Conservation (phyloP, 768 basidiomycete species). For the Suillus fuscotomentosus region DNA sequence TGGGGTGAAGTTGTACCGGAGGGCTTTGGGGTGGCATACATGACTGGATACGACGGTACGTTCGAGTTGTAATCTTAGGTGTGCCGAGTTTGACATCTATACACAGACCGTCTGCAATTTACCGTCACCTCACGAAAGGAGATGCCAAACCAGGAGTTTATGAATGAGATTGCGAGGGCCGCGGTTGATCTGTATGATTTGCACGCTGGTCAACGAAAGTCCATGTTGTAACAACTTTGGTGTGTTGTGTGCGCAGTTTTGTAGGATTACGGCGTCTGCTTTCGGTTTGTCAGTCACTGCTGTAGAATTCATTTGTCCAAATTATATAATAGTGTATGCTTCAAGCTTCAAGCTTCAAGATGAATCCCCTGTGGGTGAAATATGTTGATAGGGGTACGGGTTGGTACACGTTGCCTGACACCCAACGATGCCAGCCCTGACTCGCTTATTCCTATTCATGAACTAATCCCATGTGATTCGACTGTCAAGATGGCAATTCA, state of each 20-base stretch:
- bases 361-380: neutral
- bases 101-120: conserved; percentile 74
- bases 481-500: too few species aligned
- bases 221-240: conserved; percentile 30
- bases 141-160: conserved; percentile 77
- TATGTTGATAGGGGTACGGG: too few species aligned
- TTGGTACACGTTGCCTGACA: too few species aligned
- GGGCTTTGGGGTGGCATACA: conserved; percentile 93
- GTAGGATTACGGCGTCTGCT: neutral
- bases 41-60: conserved; percentile 84
- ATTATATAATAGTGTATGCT: neutral
- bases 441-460: too few species aligned
- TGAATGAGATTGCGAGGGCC: conserved; percentile 62
- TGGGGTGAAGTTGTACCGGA: conserved; percentile 97
- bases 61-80: conserved; percentile 6
- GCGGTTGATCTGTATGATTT: conserved; percentile 72
- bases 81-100: neutral
- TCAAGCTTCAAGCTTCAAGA: neutral
- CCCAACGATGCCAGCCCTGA: too few species aligned
- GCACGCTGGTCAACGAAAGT: conserved; percentile 35
- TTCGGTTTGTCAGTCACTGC: neutral
- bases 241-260: neutral
- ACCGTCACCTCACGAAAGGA: conserved; percentile 85
- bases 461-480: too few species aligned
- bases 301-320: neutral